Base-by-base conservation (phyloP, 352 stramenopile species). In the Globisporangium paddicum region DNA sequence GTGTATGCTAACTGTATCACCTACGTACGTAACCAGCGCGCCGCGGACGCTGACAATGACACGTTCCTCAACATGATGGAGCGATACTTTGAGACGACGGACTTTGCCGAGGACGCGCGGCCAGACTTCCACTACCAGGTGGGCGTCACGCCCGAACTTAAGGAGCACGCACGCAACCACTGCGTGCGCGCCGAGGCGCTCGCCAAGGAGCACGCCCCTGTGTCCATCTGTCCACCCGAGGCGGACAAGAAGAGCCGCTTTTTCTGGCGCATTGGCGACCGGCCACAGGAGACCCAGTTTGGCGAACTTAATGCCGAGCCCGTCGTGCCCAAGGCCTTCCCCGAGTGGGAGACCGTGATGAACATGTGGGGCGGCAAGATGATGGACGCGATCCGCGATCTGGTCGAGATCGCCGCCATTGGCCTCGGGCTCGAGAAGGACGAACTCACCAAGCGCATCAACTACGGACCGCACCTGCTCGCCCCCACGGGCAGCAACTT, bases 41-140 rank as follows among this genome's bases (percentile, higher is more conserved):
- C 79, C 14, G 75, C 66, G 41, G 79, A 91, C 61, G 64, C 49
- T n/a, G 78, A 93, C 69, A 93, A 93, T 51, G 73, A 84, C 38
- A 78, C 58, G 52, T 98, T 98, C 68, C 74, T 98, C 13, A 76
- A 96, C 72, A 93, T 97, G 81, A 97, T 98, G 86, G 92, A 98
- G 71, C 76, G 69, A 3, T 98, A 98, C 74, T 98, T 96, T 60
- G 86, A 84, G 63, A 56, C 78, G 23, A 90, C 87, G 45, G 90
- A 97, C 67, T 96, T 96, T 41, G 63, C 82, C 9, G 60, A 87
- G 55, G 92, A 98, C 69, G 89, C 90, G 21, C 87, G 90, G 5
- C 88, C 89, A 19, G 82, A 97, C 65, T 66, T 93, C 44, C 75
- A 89, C 63, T 97, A 91, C 67, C 87, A 97, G 61, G 86, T 98